A percentile compares a stretch with the other conserved stretches of the same genome.
Evolutionary conservation across 148 eudicot species (phyloP).

Genomic region (Vaccinium darrowii): DNA sequence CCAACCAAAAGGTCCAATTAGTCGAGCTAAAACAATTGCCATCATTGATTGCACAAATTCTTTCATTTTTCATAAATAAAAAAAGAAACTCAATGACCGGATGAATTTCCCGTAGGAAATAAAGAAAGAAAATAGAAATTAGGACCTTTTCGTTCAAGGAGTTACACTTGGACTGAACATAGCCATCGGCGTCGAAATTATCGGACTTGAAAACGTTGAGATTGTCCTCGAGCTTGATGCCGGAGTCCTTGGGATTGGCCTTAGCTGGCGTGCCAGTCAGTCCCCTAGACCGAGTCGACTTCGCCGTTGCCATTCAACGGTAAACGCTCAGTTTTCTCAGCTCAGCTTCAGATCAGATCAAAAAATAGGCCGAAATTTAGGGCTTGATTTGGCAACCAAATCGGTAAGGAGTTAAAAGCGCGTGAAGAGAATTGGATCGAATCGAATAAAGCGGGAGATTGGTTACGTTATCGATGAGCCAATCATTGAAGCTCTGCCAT

Average conservation of each 20-base stretch:
- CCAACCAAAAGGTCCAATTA: neutral
- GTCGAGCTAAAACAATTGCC: neutral
- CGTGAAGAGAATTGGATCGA: neutral
- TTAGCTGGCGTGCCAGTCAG: conserved; percentile 49
- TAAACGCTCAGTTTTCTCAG: neutral
- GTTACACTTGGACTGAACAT: conserved; percentile 75
- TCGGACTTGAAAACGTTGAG: conserved; percentile 79
- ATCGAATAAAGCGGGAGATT: neutral
- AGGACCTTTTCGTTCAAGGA: conserved; percentile 81
- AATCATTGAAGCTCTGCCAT: neutral
- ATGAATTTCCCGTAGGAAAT: neutral
- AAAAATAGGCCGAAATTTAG: conserved; percentile 6
- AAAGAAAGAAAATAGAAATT: neutral
- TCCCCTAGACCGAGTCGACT: conserved; percentile 63
- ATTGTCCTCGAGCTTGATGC: conserved; percentile 76
- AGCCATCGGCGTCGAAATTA: conserved; percentile 73
- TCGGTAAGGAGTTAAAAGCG: neutral
- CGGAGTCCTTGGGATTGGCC: conserved; percentile 46
- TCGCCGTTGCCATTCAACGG: conserved; percentile 59
- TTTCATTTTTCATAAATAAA: neutral
- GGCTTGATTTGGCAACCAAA: conserved; percentile 15
- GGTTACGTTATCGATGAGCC: neutral
- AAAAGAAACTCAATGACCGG: neutral
- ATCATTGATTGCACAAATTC: neutral
- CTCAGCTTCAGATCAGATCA: conserved; percentile 17